phyloP scores from a whole-genome alignment of 1,284 basidiomycete species.

The Fomitiporia mediterranea region DNA sequence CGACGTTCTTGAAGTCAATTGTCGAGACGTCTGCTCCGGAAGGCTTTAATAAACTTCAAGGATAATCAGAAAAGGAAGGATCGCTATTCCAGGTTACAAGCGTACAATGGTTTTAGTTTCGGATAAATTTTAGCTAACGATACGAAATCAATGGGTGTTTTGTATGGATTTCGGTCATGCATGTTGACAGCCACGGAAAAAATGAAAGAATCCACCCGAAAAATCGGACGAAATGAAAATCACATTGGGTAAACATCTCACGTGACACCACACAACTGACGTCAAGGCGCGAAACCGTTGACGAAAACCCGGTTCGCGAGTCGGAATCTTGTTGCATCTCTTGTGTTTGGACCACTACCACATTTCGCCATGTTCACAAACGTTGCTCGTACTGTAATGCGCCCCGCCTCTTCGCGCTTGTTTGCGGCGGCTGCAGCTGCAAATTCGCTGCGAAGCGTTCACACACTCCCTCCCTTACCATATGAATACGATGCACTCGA shows the following conservation, averaged over 20 bases:
- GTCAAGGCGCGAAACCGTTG: neutral
- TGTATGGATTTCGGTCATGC: slow-evolving; percentile 62
- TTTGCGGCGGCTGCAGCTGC: slow-evolving; percentile 11
- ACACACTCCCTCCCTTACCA: slow-evolving; percentile 83
- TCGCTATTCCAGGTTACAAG: neutral
- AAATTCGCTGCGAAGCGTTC: slow-evolving; percentile 33
- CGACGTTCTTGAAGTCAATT: slow-evolving; percentile 71
- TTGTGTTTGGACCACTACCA: slow-evolving; percentile 11
- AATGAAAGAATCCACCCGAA: no score
- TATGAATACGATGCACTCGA: slow-evolving; percentile 89
- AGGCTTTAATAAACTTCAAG: slow-evolving; percentile 29
- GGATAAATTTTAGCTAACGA: slow-evolving; percentile 56
- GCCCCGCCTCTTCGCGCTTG: slow-evolving; percentile 6
- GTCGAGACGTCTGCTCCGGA: slow-evolving; percentile 33
- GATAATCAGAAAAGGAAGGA: slow-evolving; percentile 29
- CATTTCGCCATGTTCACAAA: slow-evolving; percentile 14
- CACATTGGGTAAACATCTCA: neutral
- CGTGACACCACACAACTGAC: slow-evolving; percentile 3
- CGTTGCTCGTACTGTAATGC: slow-evolving; percentile 10
- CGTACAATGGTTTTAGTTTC: slow-evolving; percentile 59
- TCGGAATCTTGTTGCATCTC: neutral
- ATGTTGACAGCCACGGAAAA: slow-evolving; percentile 31
- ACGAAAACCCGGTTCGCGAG: neutral
- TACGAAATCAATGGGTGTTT: slow-evolving; percentile 56
- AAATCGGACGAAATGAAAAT: no score